phyloP scores from a whole-genome alignment of 148 eudicot species.

The Arbutus unedo region DNA sequence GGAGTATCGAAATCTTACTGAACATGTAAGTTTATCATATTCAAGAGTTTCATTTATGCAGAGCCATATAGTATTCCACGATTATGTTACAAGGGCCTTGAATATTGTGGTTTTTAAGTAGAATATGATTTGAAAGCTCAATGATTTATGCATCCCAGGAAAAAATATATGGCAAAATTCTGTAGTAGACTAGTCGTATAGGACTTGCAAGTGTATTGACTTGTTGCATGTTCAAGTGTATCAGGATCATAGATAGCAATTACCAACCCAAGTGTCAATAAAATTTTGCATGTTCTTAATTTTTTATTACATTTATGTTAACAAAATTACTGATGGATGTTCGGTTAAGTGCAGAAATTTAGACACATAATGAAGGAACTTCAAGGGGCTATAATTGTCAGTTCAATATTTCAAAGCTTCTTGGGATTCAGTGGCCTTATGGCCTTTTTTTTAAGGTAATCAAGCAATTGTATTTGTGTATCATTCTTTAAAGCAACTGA shows the following conservation, averaged over 20 bases:
- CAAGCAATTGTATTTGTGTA: background rate
- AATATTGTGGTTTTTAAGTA: background rate
- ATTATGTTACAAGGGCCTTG: background rate
- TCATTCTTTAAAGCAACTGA: background rate
- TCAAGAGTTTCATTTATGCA: background rate
- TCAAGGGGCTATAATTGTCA: slow-evolving; percentile 88
- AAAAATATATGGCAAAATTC: background rate
- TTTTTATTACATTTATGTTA: background rate
- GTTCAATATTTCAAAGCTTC: slow-evolving; percentile 79
- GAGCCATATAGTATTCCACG: background rate
- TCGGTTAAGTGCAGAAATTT: too few relatives aligned
- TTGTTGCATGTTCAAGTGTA: background rate
- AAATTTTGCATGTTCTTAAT: background rate
- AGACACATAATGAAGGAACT: slow-evolving; percentile 92
- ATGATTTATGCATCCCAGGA: background rate
- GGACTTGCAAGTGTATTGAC: slow-evolving; percentile 1
- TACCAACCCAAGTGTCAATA: background rate
- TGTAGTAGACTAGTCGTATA: background rate
- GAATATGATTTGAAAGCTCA: background rate
- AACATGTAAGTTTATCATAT: slow-evolving; percentile 57
- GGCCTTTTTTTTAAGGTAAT: slow-evolving; percentile 73
- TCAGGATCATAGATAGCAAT: background rate
- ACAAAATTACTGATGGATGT: too few relatives aligned
- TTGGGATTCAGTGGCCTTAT: slow-evolving; percentile 89
- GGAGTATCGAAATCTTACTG: slow-evolving; percentile 79